A percentile compares a stretch with the other conserved stretches of the same genome.
Evolutionary conservation across 768 basidiomycete species (phyloP).

Genomic region (Boletus insuetus): DNA sequence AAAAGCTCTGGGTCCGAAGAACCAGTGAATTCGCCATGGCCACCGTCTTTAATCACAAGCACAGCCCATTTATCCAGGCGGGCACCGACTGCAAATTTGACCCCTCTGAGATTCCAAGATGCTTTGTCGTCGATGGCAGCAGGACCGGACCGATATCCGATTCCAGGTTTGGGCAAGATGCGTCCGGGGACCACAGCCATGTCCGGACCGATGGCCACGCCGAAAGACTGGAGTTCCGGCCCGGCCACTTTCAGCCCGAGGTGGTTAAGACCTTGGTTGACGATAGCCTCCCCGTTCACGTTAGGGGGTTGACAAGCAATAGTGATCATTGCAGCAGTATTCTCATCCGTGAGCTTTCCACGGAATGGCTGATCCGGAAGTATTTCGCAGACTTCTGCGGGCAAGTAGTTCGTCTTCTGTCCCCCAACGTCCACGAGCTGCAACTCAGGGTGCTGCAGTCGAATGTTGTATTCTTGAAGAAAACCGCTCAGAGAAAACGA

Average conservation of each 20-base stretch:
- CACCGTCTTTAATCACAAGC: constrained; percentile 60
- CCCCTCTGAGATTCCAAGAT: constrained; percentile 52
- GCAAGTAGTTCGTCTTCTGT: constrained; percentile 40
- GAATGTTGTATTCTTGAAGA: constrained; percentile 41
- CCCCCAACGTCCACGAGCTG: constrained; percentile 50
- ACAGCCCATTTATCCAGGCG: constrained; percentile 63
- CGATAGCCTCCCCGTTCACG: constrained; percentile 46
- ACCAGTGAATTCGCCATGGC: constrained; percentile 57
- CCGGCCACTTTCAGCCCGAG: constrained; percentile 40
- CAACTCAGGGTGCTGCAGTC: constrained; percentile 37
- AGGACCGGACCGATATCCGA: constrained; percentile 38
- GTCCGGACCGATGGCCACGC: constrained; percentile 42
- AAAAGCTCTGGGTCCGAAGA: constrained; percentile 53
- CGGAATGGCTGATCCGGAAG: constrained; percentile 39
- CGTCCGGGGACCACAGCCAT: constrained; percentile 59
- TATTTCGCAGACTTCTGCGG: constrained; percentile 50
- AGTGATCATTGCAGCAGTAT: constrained; percentile 50
- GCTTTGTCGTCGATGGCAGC: constrained; percentile 42
- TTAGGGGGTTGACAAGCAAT: constrained; percentile 49
- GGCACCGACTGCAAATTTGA: constrained; percentile 59
- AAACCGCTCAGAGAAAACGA: not conserved
- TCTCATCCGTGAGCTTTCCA: constrained; percentile 56
- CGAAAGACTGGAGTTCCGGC: constrained; percentile 41
- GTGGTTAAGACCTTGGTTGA: constrained; percentile 39
- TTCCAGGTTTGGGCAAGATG: constrained; percentile 42